Conservation (phyloP, 768 basidiomycete genomes). For the Hirschioporus abietinus region DNA sequence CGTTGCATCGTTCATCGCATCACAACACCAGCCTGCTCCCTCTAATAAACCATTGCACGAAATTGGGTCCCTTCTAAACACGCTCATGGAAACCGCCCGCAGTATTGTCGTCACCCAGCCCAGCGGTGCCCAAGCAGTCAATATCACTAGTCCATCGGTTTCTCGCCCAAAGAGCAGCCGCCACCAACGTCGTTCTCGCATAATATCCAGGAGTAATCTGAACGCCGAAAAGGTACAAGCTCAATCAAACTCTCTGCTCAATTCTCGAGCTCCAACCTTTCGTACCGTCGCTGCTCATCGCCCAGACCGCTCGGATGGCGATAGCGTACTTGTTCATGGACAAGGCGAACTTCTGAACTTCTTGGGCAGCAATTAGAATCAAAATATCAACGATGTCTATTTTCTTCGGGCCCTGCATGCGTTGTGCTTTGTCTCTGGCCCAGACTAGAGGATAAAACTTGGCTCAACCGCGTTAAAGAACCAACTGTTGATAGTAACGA, state of each 20-base stretch:
- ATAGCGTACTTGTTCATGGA: neutral
- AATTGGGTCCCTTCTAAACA: neutral
- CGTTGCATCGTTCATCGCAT: neutral
- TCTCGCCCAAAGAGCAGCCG: neutral
- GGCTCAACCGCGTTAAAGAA: no score
- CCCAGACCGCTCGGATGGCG: neutral
- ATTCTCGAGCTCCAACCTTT: neutral
- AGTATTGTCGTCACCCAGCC: neutral
- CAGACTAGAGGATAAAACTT: no score
- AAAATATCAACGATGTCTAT: neutral
- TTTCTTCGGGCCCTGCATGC: no score
- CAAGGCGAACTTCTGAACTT: neutral
- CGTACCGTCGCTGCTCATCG: neutral
- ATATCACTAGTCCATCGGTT: neutral
- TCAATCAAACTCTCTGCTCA: neutral
- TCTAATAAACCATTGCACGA: neutral
- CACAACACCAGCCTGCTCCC: neutral
- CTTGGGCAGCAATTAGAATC: neutral
- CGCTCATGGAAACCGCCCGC: neutral
- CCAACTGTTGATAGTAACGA: no score
- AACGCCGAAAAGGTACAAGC: neutral
- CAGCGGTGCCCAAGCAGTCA: neutral
- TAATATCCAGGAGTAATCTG: neutral
- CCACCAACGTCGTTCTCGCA: neutral
- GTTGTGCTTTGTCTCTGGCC: no score